Base-by-base conservation (phyloP, 495 filamentous ascomycete species). In the Durotheca rogersii region DNA sequence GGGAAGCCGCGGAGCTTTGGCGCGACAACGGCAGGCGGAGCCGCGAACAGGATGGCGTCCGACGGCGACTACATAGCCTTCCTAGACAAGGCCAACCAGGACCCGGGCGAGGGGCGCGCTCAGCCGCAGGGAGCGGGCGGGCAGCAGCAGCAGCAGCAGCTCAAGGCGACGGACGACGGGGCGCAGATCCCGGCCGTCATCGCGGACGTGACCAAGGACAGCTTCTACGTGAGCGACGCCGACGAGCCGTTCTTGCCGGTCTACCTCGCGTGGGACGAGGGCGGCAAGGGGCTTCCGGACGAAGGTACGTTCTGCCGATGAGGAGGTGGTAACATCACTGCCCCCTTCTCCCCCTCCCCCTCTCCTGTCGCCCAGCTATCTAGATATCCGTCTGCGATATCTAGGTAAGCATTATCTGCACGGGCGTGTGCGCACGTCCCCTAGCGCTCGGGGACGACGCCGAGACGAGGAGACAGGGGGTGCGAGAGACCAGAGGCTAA, bases 241-340 rank as follows among this genome's bases (percentile, higher is more conserved):
- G 90, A 95, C 68, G 87, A 92, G 71, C 85, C 85, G 27, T 95
- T 91, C 66, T 83, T 84, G 63, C 79, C 82, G 1, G 88, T 95
- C 3, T 77, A 72, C 40, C 60, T 95, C 56, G 71, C 69, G 49
- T 90, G 77, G 77, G 71, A 75, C 33, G 82, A 80, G 31, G 61
- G 47, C 29, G 72, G 72, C 31, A 75, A 71, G 27, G 65, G 67
- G 31, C 74, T 85, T 65, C 85, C 85, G 29, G 81, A 80, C 64
- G 72, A 83, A 64, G 78, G 84, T 86, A 61, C 30, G 76, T 75
- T 43, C 9, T 14, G 32, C 12, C 6, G 6, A 30, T 2, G 25
- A 7, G 11, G 19, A 15, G 23, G 21, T 19, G 45, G 29, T 53
- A 41, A n/a, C n/a, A n/a, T n/a, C n/a, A n/a, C n/a, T n/a, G n/a